Evolutionary conservation across 192 early-diverging fungal genomes (phyloP).

Genomic region (Backusella westeae): DNA sequence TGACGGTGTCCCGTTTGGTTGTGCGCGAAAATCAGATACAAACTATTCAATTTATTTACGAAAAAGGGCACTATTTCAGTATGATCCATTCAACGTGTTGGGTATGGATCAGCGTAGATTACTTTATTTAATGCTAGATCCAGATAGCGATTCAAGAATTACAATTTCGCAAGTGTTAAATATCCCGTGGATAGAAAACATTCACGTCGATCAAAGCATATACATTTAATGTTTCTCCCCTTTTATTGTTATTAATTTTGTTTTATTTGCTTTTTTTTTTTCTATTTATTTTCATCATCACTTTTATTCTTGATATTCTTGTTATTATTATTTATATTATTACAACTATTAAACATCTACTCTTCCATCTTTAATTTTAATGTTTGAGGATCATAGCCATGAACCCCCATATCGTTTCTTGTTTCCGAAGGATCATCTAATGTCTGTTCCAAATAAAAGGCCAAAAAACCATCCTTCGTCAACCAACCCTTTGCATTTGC

Average conservation of each 20-base stretch:
- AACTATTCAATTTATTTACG: slow-evolving; percentile 12
- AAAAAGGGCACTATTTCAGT: neutral
- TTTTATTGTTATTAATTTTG: neutral
- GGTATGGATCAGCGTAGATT: neutral
- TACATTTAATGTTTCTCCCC: neutral
- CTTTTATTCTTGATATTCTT: neutral
- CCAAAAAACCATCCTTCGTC: slow-evolving; percentile 49
- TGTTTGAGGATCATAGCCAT: slow-evolving; percentile 45
- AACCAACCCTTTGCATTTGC: slow-evolving; percentile 43
- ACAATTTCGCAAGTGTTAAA: neutral
- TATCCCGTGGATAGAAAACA: slow-evolving; percentile 3
- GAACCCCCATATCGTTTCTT: slow-evolving; percentile 47
- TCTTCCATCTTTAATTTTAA: slow-evolving; percentile 21
- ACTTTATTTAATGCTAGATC: slow-evolving; percentile 1
- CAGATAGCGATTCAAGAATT: neutral
- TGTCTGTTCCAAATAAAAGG: slow-evolving; percentile 56
- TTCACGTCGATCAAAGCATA: neutral
- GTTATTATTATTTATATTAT: slow-evolving; percentile 6
- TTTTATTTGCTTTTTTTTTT: neutral
- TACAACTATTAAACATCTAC: neutral
- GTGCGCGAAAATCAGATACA: neutral
- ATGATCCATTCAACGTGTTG: neutral
- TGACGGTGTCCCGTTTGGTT: neutral
- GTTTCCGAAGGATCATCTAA: slow-evolving; percentile 57
- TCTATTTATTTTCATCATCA: neutral